Base-by-base conservation (phyloP, 2,329 filamentous ascomycete species). In the Monosporascus ibericus region DNA sequence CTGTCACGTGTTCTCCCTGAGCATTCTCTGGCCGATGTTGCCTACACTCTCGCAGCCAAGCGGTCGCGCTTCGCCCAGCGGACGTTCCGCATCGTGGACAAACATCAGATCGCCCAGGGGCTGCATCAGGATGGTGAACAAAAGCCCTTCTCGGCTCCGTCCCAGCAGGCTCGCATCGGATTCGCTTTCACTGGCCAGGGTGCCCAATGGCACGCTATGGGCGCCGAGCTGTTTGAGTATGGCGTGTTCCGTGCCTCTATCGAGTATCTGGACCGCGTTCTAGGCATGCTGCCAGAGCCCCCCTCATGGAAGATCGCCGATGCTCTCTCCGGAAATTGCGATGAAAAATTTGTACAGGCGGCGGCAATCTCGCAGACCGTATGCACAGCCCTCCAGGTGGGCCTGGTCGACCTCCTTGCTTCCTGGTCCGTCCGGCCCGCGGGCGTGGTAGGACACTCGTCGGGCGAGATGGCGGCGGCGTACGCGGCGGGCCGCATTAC, bases 391-490 rank as follows among this genome's bases (percentile, higher is more conserved):
- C 49, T 71, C 0, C 68, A 73, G 50, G 63, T 72, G n/a, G 70
- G 62, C 6, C 50, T 73, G 2, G 64, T 71, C 5, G 62, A 68
- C 15, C 50, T 71, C 1, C 65, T 72, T 24, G 55, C 53, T 3
- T 61, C 61, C 1, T 65, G 64, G 56, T 62, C 61, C 3, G 49
- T 73, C 7, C 50, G 57, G 11, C 68, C 71, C 2, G 50, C 55
- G 5, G 63, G 67, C 44, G 73, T 77, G 30, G 73, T 65, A 1
- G 70, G 72, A 7, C 65, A 73, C 36, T 67, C 64, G 1, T 64
- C 63, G 1, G 66, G 66, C 0, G 66, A 68, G 48, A 66, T 68
- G 7, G 66, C 56, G 0, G 65, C 66, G 3, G 64, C 63, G 0
- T 67, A 66, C 37, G 62, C 63, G 1, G 50, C 63, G 1, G 68